Conservation (phyloP, 2,329 filamentous ascomycete genomes). For the Botrytis deweyae region DNA sequence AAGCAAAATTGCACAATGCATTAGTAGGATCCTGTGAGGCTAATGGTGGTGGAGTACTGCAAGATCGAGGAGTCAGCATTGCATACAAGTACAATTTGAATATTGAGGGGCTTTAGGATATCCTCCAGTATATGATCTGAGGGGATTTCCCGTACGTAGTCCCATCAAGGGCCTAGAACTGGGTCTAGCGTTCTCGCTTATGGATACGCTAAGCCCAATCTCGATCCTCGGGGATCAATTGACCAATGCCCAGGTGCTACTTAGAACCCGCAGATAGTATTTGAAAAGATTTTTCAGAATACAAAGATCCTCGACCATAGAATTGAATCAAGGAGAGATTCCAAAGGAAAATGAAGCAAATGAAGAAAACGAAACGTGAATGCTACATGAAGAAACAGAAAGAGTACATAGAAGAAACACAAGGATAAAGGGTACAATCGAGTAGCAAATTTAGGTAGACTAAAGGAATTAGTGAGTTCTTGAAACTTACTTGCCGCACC, state of each 20-base stretch:
- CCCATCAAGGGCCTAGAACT: neutral
- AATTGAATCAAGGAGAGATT: neutral
- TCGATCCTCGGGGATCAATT: neutral
- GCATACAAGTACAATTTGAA: neutral
- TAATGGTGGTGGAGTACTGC: constrained; percentile 32
- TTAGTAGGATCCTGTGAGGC: constrained; percentile 28
- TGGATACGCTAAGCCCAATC: neutral
- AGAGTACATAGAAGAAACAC: neutral
- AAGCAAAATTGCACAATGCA: constrained; percentile 29
- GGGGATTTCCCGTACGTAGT: neutral
- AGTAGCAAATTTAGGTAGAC: neutral
- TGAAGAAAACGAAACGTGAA: neutral
- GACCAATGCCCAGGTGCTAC: neutral
- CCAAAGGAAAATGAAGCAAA: neutral
- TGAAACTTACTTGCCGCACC: constrained; percentile 35
- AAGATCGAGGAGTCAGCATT: neutral
- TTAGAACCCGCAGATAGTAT: neutral
- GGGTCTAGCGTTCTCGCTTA: neutral
- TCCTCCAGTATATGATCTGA: neutral
- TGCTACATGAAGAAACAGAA: neutral
- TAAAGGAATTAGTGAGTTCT: neutral
- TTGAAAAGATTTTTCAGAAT: neutral
- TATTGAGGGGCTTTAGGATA: neutral
- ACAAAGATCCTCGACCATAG: neutral
- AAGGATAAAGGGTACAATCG: neutral